phyloP scores from a whole-genome alignment of 2,329 filamentous ascomycete genomes.

The Fusarium burgessii region DNA sequence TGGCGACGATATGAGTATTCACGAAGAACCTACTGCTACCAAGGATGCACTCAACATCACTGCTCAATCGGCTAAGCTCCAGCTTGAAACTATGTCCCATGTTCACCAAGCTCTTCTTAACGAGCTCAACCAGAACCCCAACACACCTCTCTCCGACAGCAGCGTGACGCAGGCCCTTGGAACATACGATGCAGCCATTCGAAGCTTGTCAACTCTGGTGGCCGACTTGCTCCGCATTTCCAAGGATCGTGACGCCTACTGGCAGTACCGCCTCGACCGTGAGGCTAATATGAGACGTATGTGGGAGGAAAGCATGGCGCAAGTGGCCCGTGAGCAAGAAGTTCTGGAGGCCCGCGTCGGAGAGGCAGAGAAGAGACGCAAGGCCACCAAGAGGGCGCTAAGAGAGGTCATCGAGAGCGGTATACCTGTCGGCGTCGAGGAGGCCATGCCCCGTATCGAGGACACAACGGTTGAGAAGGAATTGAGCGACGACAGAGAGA shows the following conservation, averaged over 20 bases:
- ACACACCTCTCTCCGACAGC: conserved; percentile 79
- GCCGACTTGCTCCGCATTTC: conserved; percentile 92
- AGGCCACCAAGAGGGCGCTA: conserved; percentile 87
- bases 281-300: conserved; percentile 92
- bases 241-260: conserved; percentile 93
- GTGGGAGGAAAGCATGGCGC: conserved; percentile 99
- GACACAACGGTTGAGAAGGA: conserved; percentile 50
- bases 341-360: conserved; percentile 87
- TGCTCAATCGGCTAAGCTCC: conserved; percentile 91
- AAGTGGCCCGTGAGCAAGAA: conserved; percentile 95
- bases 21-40: conserved; percentile 77
- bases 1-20: conserved; percentile 78
- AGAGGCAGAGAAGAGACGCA: conserved; percentile 90
- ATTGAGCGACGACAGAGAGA: conserved; percentile 42
- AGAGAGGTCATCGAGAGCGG: conserved; percentile 81
- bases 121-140: conserved; percentile 75
- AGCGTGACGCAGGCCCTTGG: conserved; percentile 80
- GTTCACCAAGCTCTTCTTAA: conserved; percentile 84
- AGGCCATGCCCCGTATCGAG: conserved; percentile 42
- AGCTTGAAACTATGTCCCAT: conserved; percentile 88
- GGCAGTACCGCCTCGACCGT: conserved; percentile 93
- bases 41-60: conserved; percentile 98
- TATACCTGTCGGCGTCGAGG: conserved; percentile 50
- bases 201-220: conserved; percentile 85
- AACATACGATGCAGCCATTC: conserved; percentile 91